Percentiles rank a stretch among this genome's conserved stretches.
phyloP scores from a whole-genome alignment of 1,139 yeast species.

The Debaryomyces fabryi region DNA sequence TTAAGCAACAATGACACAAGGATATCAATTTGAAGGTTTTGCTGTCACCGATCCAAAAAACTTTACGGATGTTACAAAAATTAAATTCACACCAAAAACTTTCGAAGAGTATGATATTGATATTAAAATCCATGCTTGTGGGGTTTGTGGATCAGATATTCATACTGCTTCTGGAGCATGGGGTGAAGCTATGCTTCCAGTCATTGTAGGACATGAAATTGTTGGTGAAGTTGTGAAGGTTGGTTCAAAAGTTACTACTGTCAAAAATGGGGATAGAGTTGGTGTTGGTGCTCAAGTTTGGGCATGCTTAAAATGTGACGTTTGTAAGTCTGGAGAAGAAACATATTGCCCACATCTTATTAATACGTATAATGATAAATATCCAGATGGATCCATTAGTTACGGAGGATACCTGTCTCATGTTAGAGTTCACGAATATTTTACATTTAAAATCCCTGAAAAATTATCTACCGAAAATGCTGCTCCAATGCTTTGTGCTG shows the following conservation, averaged over 20 bases:
- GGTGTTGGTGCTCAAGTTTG: constrained; percentile 55
- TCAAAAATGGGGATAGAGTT: constrained; percentile 48
- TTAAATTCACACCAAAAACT: constrained; percentile 35
- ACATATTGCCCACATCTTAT: constrained; percentile 48
- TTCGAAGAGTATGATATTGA: constrained; percentile 37
- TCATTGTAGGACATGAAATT: constrained; percentile 54
- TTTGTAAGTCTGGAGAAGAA: constrained; percentile 46
- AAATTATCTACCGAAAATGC: constrained; percentile 40
- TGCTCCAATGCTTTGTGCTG: constrained; percentile 58
- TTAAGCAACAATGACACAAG: constrained; percentile 2
- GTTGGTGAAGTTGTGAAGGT: constrained; percentile 46
- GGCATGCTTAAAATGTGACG: constrained; percentile 48
- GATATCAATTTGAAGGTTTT: constrained; percentile 32
- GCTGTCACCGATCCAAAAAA: constrained; percentile 35
- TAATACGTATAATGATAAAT: constrained; percentile 43
- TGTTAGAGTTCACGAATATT: constrained; percentile 49
- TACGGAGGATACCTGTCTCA: constrained; percentile 61
- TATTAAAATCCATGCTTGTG: constrained; percentile 39
- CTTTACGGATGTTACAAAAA: constrained; percentile 41
- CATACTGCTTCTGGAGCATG: constrained; percentile 47
- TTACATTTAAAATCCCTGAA: constrained; percentile 53
- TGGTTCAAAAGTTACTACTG: constrained; percentile 37
- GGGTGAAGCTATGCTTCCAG: constrained; percentile 30
- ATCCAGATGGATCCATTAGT: constrained; percentile 47
- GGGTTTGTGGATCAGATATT: constrained; percentile 46